Base-by-base conservation (phyloP, 2,329 filamentous ascomycete genomes). In the Apiospora koreana region DNA sequence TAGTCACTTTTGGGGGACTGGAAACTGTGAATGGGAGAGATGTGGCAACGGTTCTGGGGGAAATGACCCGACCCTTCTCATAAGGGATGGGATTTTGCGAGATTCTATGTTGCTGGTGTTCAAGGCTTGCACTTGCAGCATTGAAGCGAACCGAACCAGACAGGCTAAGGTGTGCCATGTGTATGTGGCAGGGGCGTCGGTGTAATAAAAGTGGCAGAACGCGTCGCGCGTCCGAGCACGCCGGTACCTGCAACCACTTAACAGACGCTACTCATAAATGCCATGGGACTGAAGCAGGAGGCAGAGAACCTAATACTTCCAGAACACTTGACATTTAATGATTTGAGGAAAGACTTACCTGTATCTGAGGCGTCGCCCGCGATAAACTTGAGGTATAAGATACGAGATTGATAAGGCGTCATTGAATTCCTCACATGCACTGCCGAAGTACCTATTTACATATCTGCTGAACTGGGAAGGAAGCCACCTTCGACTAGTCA, bases 1-100 rank as follows among this genome's bases (percentile, higher is more conserved):
- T 94, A 71, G 73, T 83, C 54, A 7, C 69, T 68, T 68, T 10
- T 35, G 38, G 35, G 25, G 4, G 23, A 25, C n/a, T 48, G 46
- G 8, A 31, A 10, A 35, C 10, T 31, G 16, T n/a, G 41, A 31
- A 9, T 3, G 8, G 1, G 9, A 12, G 3, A n/a, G 5, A 6
- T 43, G 8, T 3, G 8, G 64, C 23, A 23, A 16, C 2, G 50
- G 18, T 6, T 28, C 16, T 31, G 23, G 50, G n/a, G 12, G 23
- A 46, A 46, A 46, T 46, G 21, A 5, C 14, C 12, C 16, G 16
- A 4, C 10, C 41, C 41, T 43, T 16, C 10, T 16, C 41, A 42
- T 9, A 9, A 35, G 50, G 28, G 48, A 31, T 31, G 18, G 28
- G 2, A 31, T 9, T 6, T 12, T 35, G 16, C 25, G 6, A 28